Evolutionary conservation across 2,329 filamentous ascomycete species (phyloP).

Genomic region (Epichloe glyceriae): DNA sequence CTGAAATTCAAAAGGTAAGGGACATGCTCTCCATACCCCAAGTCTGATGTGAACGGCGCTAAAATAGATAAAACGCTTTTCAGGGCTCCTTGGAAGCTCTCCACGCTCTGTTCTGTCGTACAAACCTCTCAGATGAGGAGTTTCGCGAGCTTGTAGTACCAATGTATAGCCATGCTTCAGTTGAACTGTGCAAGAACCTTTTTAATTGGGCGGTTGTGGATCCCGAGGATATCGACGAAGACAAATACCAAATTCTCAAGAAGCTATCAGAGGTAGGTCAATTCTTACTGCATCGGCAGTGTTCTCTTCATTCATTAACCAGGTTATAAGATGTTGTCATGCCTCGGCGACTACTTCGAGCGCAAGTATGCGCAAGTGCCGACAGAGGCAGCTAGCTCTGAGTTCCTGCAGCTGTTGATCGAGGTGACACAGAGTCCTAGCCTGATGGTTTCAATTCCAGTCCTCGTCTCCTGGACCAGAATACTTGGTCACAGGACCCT

Average conservation of each 20-base stretch:
- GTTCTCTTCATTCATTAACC: slow-evolving; percentile 6
- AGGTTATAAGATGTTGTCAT: slow-evolving; percentile 58
- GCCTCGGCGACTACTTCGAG: slow-evolving; percentile 72
- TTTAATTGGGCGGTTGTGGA: slow-evolving; percentile 73
- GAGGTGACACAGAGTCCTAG: slow-evolving; percentile 73
- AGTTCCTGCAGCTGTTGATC: slow-evolving; percentile 69
- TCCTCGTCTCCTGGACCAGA: slow-evolving; percentile 80
- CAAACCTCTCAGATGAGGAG: slow-evolving; percentile 62
- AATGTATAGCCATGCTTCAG: slow-evolving; percentile 61
- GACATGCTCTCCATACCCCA: too few species aligned
- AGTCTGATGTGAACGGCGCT: not conserved
- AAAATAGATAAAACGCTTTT: slow-evolving; percentile 8
- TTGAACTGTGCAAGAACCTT: slow-evolving; percentile 58
- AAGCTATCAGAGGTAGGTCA: slow-evolving; percentile 73
- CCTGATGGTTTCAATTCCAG: slow-evolving; percentile 83
- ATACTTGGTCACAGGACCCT: slow-evolving; percentile 62
- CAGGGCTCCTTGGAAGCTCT: slow-evolving; percentile 70
- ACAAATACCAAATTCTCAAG: slow-evolving; percentile 84
- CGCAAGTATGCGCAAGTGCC: slow-evolving; percentile 59
- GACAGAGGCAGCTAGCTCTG: slow-evolving; percentile 49
- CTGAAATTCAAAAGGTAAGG: slow-evolving; percentile 58
- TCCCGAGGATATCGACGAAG: slow-evolving; percentile 73
- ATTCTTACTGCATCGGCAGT: not conserved
- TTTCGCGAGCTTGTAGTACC: slow-evolving; percentile 66
- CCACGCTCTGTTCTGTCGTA: slow-evolving; percentile 67